These are phyloP conservation scores for Candida caryicola DNA, from an alignment of 805 yeast species.

Conservation along the genomic window DNA sequence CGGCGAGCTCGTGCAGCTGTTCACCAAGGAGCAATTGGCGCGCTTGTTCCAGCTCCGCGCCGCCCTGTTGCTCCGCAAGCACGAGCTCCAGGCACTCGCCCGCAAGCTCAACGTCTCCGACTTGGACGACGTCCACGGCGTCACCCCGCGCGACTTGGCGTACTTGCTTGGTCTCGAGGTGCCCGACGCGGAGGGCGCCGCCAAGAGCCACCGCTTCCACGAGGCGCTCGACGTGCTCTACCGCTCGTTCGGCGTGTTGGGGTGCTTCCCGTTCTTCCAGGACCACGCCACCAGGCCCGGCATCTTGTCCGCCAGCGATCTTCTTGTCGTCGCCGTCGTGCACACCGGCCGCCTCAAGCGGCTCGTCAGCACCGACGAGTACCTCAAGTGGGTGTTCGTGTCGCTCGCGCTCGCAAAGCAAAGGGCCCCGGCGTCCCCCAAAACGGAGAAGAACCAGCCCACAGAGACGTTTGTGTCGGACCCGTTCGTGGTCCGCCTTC, in stretches of 20 bases:
- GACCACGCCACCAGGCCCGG: slow-evolving; percentile 30
- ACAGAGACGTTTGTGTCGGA: slow-evolving; percentile 10
- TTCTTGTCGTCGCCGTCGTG: slow-evolving; percentile 30
- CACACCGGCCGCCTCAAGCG: slow-evolving; percentile 41
- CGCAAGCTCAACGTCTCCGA: slow-evolving; percentile 14
- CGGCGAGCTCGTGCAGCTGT: slow-evolving; percentile 7
- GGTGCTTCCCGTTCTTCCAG: slow-evolving; percentile 49
- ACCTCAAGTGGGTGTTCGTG: slow-evolving; percentile 45
- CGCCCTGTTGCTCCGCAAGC: slow-evolving; percentile 14
- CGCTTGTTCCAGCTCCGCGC: slow-evolving; percentile 20
- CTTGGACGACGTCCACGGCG: slow-evolving; percentile 12
- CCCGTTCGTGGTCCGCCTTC: slow-evolving; percentile 20
- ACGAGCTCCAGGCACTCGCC: slow-evolving; percentile 19
- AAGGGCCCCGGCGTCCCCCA: background rate
- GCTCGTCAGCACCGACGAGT: slow-evolving; percentile 36
- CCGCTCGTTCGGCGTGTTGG: slow-evolving; percentile 40
- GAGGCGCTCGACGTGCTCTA: slow-evolving; percentile 21
- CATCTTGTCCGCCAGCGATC: slow-evolving; percentile 34
- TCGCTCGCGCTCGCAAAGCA: slow-evolving; percentile 28
- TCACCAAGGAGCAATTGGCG: slow-evolving; percentile 18
- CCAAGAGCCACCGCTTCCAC: background rate
- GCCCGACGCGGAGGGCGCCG: background rate
- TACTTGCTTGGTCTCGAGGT: slow-evolving; percentile 15
- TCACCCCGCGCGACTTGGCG: slow-evolving; percentile 21
- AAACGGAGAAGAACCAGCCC: slow-evolving; percentile 10